Evolutionary conservation across 2,329 filamentous ascomycete genomes (phyloP), one percentile per base, ranked within the genome.

Genomic region (Alternaria sp.): DNA sequence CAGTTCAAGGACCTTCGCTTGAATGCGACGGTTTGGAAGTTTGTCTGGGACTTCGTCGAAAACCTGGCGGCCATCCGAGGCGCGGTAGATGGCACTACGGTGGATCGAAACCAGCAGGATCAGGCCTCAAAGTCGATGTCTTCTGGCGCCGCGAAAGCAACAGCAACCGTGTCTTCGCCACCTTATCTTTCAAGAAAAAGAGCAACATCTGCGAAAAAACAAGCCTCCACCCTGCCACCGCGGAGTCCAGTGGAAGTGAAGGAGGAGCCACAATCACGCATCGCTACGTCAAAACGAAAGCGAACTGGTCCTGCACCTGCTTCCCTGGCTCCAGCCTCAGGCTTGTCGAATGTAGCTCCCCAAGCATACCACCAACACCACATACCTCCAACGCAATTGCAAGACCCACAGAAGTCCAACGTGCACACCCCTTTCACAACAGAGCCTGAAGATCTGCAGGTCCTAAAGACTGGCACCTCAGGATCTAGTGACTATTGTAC

Each of bases 11-110:
- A 79, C 25, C 54, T 79, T 18, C 68, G 74, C n/a, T 56, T 71
- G 43, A 75, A 76, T 36, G 11, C 41, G 0, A 3, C 52, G 2
- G 16, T 67, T 0, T 79, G 77, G 77, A 74, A 65, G 11, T 70
- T 67, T 32, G 56, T 71, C 10, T 80, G 77, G 77, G 62, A 74
- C 1, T 78, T 63, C 22, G 64, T 79, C 10, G 68, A 75, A 3
- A 56, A 72, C 9, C 50, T 79, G 6, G 71, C 76, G 43, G 55
- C 30, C 0, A 68, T 70, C 22, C 63, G 73, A 38, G 73, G 73
- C 18, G 66, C 66, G 16, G 63, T 72, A 1, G 69, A 75, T 45
- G 65, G 69, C 12, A 68, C 53, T 30, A 74, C 68, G 4, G 44
- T 69, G 4, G 49, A 64, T 28, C 66, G 59, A 9, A 64, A 46